Conservation (phyloP, 2,329 filamentous ascomycete species). For the Colletotrichum sp. region DNA sequence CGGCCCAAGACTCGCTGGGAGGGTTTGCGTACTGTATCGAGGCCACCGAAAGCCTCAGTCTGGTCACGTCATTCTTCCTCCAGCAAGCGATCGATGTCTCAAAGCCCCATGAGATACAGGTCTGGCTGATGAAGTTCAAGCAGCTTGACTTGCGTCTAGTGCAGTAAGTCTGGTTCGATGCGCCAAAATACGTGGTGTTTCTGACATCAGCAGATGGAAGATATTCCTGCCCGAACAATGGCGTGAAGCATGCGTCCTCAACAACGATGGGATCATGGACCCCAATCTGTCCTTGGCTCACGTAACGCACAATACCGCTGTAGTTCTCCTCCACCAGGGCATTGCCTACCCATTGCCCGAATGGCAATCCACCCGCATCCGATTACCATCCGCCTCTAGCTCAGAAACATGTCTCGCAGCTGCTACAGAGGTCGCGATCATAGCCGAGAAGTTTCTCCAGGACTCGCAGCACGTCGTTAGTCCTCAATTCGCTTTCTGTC, state of each 20-base stretch:
- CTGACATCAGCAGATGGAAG: conserved; percentile 40
- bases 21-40: conserved; percentile 52
- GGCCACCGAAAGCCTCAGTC: conserved; percentile 46
- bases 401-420: conserved; percentile 45
- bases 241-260: conserved; percentile 43
- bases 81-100: conserved; percentile 43
- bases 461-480: conserved; percentile 32
- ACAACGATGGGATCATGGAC: conserved; percentile 44
- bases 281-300: conserved; percentile 49
- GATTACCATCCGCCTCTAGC: conserved; percentile 41
- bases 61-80: conserved; percentile 47
- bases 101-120: conserved; percentile 38
- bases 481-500: conserved; percentile 43
- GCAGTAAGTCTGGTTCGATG: conserved; percentile 31
- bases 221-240: conserved; percentile 48
- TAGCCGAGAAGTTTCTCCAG: conserved; percentile 39
- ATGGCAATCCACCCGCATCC: conserved; percentile 32
- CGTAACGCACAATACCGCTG: conserved; percentile 46
- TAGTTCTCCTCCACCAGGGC: conserved; percentile 44
- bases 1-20: conserved; percentile 34
- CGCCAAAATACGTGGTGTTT: not conserved
- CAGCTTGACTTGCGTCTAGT: conserved; percentile 47
- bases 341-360: conserved; percentile 41
- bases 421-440: conserved; percentile 41
- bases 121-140: conserved; percentile 50